Evolutionary conservation across 2,329 filamentous ascomycete species (phyloP), one percentile per base, ranked within the genome.

Genomic region (Paradendryphiella salina): DNA sequence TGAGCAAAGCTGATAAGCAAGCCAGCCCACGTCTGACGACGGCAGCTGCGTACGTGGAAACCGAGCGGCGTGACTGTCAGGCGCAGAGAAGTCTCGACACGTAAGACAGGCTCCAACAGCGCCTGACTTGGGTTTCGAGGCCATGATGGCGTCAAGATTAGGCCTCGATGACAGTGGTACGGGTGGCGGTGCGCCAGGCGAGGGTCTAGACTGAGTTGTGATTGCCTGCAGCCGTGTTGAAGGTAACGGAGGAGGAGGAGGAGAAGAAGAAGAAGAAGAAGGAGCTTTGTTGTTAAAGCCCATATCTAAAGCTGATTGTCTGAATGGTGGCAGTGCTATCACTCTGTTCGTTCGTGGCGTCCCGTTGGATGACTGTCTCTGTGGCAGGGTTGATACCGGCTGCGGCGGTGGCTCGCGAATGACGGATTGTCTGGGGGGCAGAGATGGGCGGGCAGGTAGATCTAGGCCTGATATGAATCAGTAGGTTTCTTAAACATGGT

Each of bases 1-100:
- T 3, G 81, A 79, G 50, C 90, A 96, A 15, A 97, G 82, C 43
- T 88, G 83, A 43, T 83, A 81, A 0, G 92, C 91, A 18, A 99
- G 80, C 76, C 89, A 89, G 15, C 81, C 83, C 3, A 94, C 77
- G 59, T 84, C 80, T 3, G 76, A 74, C 0, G 87, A 85, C 36
- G 90, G 90, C 14, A 96, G 80, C 1, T 84, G 82, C 36, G 87
- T 75, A 23, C 85, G 80, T 4, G 92, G 90, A 66, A 90, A 91
- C 58, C 84, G 85, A 5, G 88, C 82, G 4, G 90, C 93, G 59
- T 95, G 86, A 11, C 74, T 73, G 73, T 97, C 94, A 0, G 90
- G 87, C 0, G 76, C 85, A 5, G 89, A 91, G 73, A 95, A 97
- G 75, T 97, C 92, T 58, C 92, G 85, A 70, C 94, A 97, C 50